These are phyloP conservation scores for Tetradesmus obliquus DNA, from an alignment of 139 green algal genomes.

Conservation along the genomic window DNA sequence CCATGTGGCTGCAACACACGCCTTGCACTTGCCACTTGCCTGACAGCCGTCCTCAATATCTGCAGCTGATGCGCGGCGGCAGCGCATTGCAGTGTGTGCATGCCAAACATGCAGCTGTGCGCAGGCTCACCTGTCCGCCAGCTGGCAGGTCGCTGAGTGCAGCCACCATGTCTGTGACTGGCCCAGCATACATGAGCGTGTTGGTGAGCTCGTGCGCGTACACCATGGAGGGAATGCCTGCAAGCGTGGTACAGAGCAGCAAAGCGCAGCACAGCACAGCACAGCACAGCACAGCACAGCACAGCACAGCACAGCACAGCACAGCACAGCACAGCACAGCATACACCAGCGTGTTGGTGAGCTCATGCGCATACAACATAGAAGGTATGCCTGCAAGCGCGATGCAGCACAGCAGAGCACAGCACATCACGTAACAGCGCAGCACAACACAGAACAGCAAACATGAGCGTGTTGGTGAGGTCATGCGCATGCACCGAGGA, in stretches of 20 bases:
- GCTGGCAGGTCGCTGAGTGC: slow-evolving; percentile 34
- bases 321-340: neutral
- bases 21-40: neutral
- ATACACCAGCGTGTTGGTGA: neutral
- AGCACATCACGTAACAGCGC: neutral
- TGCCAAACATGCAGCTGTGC: neutral
- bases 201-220: slow-evolving; percentile 36
- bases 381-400: slow-evolving; percentile 18
- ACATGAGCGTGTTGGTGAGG: slow-evolving; percentile 21
- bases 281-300: neutral
- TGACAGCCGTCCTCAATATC: neutral
- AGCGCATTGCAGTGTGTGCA: too few relatives aligned
- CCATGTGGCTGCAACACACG: too few relatives aligned
- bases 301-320: neutral
- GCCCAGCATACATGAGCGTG: slow-evolving; percentile 21
- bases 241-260: neutral
- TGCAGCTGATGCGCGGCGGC: too few relatives aligned
- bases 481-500: slow-evolving; percentile 29
- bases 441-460: neutral
- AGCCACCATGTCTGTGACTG: slow-evolving; percentile 31
- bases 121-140: slow-evolving; percentile 32
- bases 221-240: slow-evolving; percentile 39
- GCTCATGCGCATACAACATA: slow-evolving; percentile 23
- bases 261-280: neutral
- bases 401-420: neutral